These are phyloP conservation scores for Pezicula radicicola DNA, from an alignment of 2,329 filamentous ascomycete genomes.

Conservation along the genomic window DNA sequence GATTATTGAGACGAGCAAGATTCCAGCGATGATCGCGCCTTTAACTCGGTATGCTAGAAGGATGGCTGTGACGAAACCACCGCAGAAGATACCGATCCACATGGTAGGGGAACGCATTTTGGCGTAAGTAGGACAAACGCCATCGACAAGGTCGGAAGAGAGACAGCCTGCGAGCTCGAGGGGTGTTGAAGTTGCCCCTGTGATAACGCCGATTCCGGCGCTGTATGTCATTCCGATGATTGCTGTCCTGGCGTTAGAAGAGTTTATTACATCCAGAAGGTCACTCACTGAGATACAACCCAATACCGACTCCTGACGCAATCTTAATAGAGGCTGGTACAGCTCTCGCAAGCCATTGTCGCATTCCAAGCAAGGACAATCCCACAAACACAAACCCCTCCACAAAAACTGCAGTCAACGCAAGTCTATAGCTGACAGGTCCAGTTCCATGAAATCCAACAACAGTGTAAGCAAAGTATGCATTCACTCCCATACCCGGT, in stretches of 20 bases:
- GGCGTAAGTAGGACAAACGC: conserved; percentile 54
- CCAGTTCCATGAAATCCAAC: conserved; percentile 74
- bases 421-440: conserved; percentile 68
- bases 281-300: conserved; percentile 54
- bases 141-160: conserved; percentile 27
- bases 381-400: conserved; percentile 82
- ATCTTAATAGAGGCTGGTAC: conserved; percentile 82
- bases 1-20: conserved; percentile 78
- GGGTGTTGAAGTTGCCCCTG: conserved; percentile 63
- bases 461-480: conserved; percentile 74
- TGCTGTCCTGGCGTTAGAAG: conserved; percentile 23
- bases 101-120: conserved; percentile 81
- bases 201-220: conserved; percentile 75
- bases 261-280: not conserved
- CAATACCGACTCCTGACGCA: conserved; percentile 81
- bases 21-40: conserved; percentile 78
- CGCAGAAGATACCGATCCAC: conserved; percentile 86
- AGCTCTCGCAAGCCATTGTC: conserved; percentile 81
- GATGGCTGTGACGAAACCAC: conserved; percentile 73
- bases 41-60: conserved; percentile 82
- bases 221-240: conserved; percentile 73
- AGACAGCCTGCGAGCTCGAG: conserved; percentile 63
- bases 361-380: conserved; percentile 73
- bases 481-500: conserved; percentile 76
- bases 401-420: conserved; percentile 80